Conservation (phyloP, 2,329 filamentous ascomycete genomes). For the Neonectria coccinea region DNA sequence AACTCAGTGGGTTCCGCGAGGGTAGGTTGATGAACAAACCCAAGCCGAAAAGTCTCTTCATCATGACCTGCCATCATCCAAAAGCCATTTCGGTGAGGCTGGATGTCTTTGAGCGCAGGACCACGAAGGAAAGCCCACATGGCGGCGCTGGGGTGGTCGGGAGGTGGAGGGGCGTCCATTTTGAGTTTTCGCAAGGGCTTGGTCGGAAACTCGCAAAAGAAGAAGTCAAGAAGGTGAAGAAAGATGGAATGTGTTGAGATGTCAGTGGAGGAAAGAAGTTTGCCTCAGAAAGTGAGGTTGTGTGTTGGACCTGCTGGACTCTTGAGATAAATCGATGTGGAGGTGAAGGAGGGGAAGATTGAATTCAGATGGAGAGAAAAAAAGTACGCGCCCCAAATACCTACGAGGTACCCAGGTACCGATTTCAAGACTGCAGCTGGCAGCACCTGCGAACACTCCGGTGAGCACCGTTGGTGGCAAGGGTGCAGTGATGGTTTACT, state of each 20-base stretch:
- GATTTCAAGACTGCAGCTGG: background rate
- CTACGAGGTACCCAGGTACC: background rate
- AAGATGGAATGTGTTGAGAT: background rate
- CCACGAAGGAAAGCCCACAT: background rate
- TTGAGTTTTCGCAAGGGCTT: background rate
- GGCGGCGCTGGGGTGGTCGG: background rate
- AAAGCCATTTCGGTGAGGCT: background rate
- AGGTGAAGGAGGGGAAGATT: background rate
- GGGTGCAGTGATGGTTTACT: background rate
- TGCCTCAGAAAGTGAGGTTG: background rate
- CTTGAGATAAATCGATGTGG: background rate
- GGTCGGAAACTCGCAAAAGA: background rate
- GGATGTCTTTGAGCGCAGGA: background rate
- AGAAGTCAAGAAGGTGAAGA: background rate
- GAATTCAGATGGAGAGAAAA: background rate
- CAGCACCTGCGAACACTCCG: background rate
- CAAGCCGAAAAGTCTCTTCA: background rate
- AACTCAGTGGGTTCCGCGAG: background rate
- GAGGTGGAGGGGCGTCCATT: constrained; percentile 1
- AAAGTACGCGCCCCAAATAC: background rate
- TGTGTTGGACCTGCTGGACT: background rate
- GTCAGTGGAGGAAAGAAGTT: background rate
- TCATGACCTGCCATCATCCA: background rate
- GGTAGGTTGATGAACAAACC: background rate
- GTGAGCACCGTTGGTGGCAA: background rate